Percentiles rank a stretch among this genome's conserved stretches.
These are phyloP conservation scores for Gamarada debralockiae DNA, from an alignment of 495 filamentous ascomycete species.

Conservation along the genomic window DNA sequence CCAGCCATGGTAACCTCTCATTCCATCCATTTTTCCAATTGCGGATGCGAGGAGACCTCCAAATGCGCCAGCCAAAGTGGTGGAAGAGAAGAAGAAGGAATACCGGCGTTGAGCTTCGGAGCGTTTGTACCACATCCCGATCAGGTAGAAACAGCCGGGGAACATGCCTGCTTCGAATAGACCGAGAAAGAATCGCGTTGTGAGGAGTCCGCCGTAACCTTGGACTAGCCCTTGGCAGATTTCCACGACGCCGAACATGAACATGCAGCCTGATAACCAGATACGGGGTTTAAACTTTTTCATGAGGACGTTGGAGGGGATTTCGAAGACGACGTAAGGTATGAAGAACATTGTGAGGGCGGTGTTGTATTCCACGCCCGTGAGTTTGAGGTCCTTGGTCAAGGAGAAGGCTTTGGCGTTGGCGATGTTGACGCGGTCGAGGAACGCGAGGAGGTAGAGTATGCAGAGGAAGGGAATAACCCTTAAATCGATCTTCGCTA, in stretches of 20 bases:
- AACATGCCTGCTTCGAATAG: conserved; percentile 90
- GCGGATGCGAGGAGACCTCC: conserved; percentile 78
- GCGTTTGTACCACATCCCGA: conserved; percentile 62
- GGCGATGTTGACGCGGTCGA: conserved; percentile 70
- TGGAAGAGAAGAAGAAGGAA: conserved; percentile 84
- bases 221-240: conserved; percentile 75
- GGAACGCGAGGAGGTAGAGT: conserved; percentile 81
- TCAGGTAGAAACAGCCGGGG: conserved; percentile 78
- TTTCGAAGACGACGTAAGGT: conserved; percentile 82
- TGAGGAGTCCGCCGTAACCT: conserved; percentile 74
- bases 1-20: conserved; percentile 76
- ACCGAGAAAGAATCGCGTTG: conserved; percentile 83
- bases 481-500: conserved; percentile 73
- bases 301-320: conserved; percentile 84
- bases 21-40: conserved; percentile 75
- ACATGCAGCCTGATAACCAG: conserved; percentile 81
- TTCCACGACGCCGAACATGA: conserved; percentile 74
- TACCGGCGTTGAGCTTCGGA: conserved; percentile 85
- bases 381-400: conserved; percentile 43
- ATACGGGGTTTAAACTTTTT: conserved; percentile 77
- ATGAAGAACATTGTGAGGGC: conserved; percentile 67
- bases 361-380: conserved; percentile 25
- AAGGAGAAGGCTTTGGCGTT: conserved; percentile 30
- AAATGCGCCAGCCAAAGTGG: conserved; percentile 81
- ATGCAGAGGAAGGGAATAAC: conserved; percentile 79